Base-by-base conservation (phyloP, 1,139 yeast genomes). In the Candida dubliniensis region DNA sequence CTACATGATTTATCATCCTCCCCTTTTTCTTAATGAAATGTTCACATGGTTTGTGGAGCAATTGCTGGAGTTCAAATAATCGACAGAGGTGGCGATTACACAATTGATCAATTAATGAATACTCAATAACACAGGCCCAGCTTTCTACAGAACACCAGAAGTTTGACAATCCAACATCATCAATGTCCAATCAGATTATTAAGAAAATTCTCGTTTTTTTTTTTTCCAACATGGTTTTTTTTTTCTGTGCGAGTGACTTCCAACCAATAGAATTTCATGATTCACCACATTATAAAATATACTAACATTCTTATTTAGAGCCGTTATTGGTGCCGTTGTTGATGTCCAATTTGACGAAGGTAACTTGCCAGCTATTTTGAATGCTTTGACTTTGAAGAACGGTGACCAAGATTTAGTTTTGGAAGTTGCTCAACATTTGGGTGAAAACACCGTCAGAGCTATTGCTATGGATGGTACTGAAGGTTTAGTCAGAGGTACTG, bases 391-490 rank as follows among this genome's bases (percentile, higher is more conserved):
- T 73, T 83, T 93, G 69, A 80, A 84, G 71, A 73, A 74, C 56
- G 78, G 78, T 66, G 87, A 84, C 61, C 74, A 77, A 63, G 76
- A 76, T 63, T 84, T 93, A 69, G 93, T 93, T 57, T 85, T 93
- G 66, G 99, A 93, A 80, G 99, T 93, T 63, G 95, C 99, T 66
- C 99, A 93, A 81, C 99, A 93, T 77, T 84, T 93, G 77, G 99
- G 99, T 82, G 99, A 93, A 81, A 90, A 90, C 88, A 87, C 98
- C 64, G 98, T 93, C 73, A 91, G 99, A 84, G 87, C 99, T 69
- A 93, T 93, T 87, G 98, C 99, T 71, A 93, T 93, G 99, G 99
- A 93, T 77, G 99, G 98, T 87, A 93, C 99, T 63, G 98, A 93
- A 76, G 99, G 99, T 89, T 86, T 93, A 68, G 96, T 90, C 65